These are phyloP conservation scores for Exobasidium cylindrosporum DNA, from an alignment of 1,284 basidiomycete genomes.

Conservation along the genomic window DNA sequence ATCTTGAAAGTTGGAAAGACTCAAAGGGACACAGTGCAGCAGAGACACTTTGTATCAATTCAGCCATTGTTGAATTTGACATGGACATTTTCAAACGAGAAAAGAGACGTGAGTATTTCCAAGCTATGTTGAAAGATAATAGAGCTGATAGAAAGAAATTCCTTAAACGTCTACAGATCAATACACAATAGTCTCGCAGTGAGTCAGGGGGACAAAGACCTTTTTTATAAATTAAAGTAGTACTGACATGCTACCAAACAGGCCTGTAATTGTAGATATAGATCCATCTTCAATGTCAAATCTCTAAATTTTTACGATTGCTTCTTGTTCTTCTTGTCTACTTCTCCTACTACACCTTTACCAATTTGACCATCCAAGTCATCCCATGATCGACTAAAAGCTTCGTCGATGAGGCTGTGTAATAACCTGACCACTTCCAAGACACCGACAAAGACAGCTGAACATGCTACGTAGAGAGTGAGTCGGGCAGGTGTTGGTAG, in stretches of 20 bases:
- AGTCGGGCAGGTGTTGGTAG: slow-evolving; percentile 18
- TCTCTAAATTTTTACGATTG: neutral
- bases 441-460: slow-evolving; percentile 10
- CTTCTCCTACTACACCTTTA: slow-evolving; percentile 1
- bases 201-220: too few relatives aligned
- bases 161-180: too few relatives aligned
- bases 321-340: neutral
- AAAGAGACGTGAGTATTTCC: slow-evolving; percentile 1
- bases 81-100: slow-evolving; percentile 6
- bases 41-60: slow-evolving; percentile 28
- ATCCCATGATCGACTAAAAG: slow-evolving; percentile 6
- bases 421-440: slow-evolving; percentile 12
- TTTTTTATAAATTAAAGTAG: too few relatives aligned
- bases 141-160: too few relatives aligned
- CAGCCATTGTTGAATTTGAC: slow-evolving; percentile 35
- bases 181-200: too few relatives aligned
- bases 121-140: too few relatives aligned
- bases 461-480: slow-evolving; percentile 22
- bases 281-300: neutral
- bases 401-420: slow-evolving; percentile 17
- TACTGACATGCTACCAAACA: too few relatives aligned
- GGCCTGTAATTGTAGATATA: slow-evolving; percentile 4
- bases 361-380: neutral
- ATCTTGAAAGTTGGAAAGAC: slow-evolving; percentile 15
- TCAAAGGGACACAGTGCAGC: neutral